These are phyloP conservation scores for Dothideomycetes sp. DNA, from an alignment of 2,329 filamentous ascomycete genomes.

Conservation along the genomic window DNA sequence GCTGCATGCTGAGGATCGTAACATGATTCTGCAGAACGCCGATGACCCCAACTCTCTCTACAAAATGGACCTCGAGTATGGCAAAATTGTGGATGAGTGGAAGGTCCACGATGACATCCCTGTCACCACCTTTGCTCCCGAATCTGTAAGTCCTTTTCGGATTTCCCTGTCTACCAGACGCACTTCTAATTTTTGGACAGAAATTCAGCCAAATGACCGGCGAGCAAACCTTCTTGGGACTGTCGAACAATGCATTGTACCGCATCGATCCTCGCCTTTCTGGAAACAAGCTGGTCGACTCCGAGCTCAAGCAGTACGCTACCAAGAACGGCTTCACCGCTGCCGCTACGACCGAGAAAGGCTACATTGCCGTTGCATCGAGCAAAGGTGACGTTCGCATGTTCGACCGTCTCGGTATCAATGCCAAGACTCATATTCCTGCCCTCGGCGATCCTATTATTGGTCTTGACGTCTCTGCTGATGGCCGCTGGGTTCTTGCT, in stretches of 20 bases:
- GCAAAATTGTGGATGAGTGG: constrained; percentile 98
- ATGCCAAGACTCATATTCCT: constrained; percentile 93
- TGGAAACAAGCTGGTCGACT: constrained; percentile 85
- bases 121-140: constrained; percentile 81
- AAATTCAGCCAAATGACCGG: constrained; percentile 97
- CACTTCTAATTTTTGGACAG: constrained; percentile 31
- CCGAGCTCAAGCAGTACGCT: constrained; percentile 86
- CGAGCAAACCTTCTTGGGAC: constrained; percentile 88
- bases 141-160: constrained; percentile 53
- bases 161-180: not conserved
- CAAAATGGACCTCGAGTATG: constrained; percentile 95
- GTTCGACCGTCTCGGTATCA: constrained; percentile 92
- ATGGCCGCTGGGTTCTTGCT: constrained; percentile 89
- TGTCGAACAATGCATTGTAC: constrained; percentile 87
- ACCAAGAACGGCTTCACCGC: constrained; percentile 98
- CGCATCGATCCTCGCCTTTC: constrained; percentile 83
- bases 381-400: constrained; percentile 97
- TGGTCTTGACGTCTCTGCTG: constrained; percentile 87
- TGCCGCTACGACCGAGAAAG: constrained; percentile 87
- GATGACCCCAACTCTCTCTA: constrained; percentile 83
- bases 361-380: constrained; percentile 90
- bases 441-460: constrained; percentile 91
- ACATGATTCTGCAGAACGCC: constrained; percentile 77
- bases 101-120: constrained; percentile 95
- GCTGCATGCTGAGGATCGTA: constrained; percentile 81